Conservation (phyloP, 225 moss, liverwort and hornwort genomes). For the Rhytidiadelphus loreus region DNA sequence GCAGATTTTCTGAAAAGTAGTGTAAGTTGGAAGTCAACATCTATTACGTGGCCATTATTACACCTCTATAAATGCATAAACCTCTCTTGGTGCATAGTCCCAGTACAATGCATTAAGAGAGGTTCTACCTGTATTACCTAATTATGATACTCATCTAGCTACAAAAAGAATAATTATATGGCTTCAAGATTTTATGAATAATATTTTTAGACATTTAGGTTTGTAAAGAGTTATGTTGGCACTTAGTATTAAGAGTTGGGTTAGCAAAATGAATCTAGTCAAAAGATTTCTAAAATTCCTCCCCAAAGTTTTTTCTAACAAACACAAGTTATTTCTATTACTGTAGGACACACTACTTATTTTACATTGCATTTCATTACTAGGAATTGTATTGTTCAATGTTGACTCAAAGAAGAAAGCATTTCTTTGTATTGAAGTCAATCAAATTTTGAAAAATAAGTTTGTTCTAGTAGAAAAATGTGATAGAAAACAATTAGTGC, state of each 20-base stretch:
- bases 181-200: not conserved
- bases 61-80: too few relatives aligned
- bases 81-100: too few relatives aligned
- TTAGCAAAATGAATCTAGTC: not conserved
- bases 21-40: too few relatives aligned
- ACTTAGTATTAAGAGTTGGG: not conserved
- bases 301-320: not conserved
- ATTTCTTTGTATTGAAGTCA: not conserved
- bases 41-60: too few relatives aligned
- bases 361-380: too few relatives aligned
- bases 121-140: too few relatives aligned
- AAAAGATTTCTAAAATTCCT: not conserved
- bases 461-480: not conserved
- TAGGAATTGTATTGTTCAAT: not conserved
- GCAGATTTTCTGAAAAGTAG: too few relatives aligned
- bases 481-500: not conserved
- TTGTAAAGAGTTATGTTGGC: not conserved
- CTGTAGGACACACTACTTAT: rapidly evolving
- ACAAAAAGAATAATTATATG: too few relatives aligned
- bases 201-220: not conserved
- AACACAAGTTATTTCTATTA: not conserved
- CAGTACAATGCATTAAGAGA: too few relatives aligned
- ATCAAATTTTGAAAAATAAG: not conserved
- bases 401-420: not conserved
- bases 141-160: not conserved